Conservation (phyloP, 2,329 filamentous ascomycete genomes). For the Dothideomycetidae sp. region DNA sequence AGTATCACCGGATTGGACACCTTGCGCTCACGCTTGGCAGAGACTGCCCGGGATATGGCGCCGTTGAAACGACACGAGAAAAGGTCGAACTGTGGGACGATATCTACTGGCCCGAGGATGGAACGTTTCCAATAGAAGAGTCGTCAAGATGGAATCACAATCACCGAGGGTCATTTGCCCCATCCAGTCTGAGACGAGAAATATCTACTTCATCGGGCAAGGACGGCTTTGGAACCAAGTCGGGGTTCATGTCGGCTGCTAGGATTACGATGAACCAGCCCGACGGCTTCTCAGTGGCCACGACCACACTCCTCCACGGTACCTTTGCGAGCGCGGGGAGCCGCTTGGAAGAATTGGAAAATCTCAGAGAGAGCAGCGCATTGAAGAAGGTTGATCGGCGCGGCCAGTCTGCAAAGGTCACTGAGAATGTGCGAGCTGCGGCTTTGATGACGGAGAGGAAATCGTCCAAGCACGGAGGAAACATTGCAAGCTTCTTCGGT, state of each 20-base stretch:
- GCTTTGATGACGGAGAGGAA: slow-evolving; percentile 26
- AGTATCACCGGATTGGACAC: slow-evolving; percentile 45
- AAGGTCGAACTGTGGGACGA: slow-evolving; percentile 48
- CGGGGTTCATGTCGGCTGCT: slow-evolving; percentile 12
- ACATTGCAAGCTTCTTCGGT: slow-evolving; percentile 39
- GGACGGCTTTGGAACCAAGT: slow-evolving; percentile 1
- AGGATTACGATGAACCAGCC: slow-evolving; percentile 17
- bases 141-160: slow-evolving; percentile 25
- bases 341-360: slow-evolving; percentile 27
- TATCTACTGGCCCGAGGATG: slow-evolving; percentile 52
- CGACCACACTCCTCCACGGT: slow-evolving; percentile 14
- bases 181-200: not conserved
- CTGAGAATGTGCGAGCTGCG: slow-evolving; percentile 13
- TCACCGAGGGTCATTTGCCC: slow-evolving; percentile 4
- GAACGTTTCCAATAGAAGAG: slow-evolving; percentile 31
- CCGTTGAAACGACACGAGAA: slow-evolving; percentile 36
- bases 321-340: slow-evolving; percentile 26
- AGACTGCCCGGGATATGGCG: slow-evolving; percentile 40
- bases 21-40: slow-evolving; percentile 60
- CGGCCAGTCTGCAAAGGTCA: slow-evolving; percentile 12
- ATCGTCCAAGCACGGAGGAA: slow-evolving; percentile 28
- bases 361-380: slow-evolving; percentile 21
- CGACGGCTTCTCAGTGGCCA: slow-evolving; percentile 18
- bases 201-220: not conserved
- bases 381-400: slow-evolving; percentile 18